Percentiles rank a stretch among this genome's conserved stretches.
Evolutionary conservation across 2,329 filamentous ascomycete species (phyloP).

Genomic region (Thelonectria rubi): DNA sequence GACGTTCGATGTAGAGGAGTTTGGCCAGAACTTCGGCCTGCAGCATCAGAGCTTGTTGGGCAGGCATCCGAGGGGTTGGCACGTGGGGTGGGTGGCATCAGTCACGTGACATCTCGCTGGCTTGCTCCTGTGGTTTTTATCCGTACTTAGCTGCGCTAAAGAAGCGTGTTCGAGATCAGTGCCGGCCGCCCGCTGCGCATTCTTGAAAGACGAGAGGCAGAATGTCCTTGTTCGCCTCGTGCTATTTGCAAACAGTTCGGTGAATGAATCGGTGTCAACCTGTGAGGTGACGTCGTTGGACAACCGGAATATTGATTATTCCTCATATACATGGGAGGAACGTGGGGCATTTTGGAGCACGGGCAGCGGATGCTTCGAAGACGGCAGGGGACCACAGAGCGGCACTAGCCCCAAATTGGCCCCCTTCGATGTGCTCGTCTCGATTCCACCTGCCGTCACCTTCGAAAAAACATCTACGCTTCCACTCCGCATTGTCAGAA

Average conservation of each 20-base stretch:
- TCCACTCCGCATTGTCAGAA: constrained; percentile 24
- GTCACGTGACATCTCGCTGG: constrained; percentile 32
- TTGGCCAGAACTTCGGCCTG: constrained; percentile 25
- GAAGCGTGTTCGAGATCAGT: not conserved
- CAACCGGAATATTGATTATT: constrained; percentile 42
- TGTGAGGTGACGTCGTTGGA: constrained; percentile 37
- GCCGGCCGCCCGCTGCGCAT: not conserved
- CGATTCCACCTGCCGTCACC: constrained; percentile 46
- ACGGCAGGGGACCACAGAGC: constrained; percentile 38
- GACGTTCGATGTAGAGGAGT: constrained; percentile 8
- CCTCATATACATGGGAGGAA: constrained; percentile 23
- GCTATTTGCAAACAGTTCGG: not conserved
- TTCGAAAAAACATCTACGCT: constrained; percentile 48
- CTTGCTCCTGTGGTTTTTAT: not conserved
- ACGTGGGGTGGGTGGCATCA: constrained; percentile 30
- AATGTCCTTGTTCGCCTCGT: not conserved
- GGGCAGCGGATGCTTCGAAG: not conserved
- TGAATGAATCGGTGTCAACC: not conserved
- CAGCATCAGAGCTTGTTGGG: constrained; percentile 38
- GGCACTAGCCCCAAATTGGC: constrained; percentile 47
- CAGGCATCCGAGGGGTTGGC: constrained; percentile 45
- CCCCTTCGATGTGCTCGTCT: constrained; percentile 47
- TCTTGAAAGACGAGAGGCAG: not conserved
- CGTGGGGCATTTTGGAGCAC: constrained; percentile 31
- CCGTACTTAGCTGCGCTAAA: not conserved